Percentiles rank a stretch among this genome's conserved stretches.
These are phyloP conservation scores for Xylaria hypoxylon DNA, from an alignment of 2,329 filamentous ascomycete species.

Conservation along the genomic window DNA sequence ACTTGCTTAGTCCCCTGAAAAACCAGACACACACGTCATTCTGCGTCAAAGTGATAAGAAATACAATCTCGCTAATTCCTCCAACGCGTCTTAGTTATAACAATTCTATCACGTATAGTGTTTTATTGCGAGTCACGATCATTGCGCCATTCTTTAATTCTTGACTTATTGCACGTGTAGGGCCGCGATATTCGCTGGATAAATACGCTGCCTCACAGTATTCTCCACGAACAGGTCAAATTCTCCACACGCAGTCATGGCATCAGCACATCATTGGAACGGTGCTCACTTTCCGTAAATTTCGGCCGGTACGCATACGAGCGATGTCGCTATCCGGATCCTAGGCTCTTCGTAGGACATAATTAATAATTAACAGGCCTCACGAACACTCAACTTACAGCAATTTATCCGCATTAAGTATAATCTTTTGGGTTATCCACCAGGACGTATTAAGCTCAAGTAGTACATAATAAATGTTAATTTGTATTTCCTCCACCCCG, in stretches of 20 bases:
- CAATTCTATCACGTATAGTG: not conserved
- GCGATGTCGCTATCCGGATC: not conserved
- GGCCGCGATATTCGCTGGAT: conserved; percentile 10
- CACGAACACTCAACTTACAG: not conserved
- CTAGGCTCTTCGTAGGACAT: not conserved
- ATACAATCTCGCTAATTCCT: not conserved
- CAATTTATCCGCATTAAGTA: not conserved
- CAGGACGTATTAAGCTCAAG: not conserved
- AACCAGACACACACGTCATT: not conserved
- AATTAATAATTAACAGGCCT: not conserved
- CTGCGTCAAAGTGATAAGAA: not conserved
- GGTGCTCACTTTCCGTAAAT: not conserved
- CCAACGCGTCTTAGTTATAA: not conserved
- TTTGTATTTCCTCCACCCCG: too few relatives aligned
- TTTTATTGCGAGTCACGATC: not conserved
- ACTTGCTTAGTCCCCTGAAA: not conserved
- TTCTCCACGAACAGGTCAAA: not conserved
- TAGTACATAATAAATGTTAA: not conserved
- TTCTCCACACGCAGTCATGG: not conserved
- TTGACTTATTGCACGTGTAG: not conserved
- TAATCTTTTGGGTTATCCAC: not conserved
- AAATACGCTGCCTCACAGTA: conserved; percentile 19
- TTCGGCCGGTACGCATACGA: not conserved
- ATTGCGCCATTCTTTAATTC: not conserved
- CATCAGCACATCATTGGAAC: conserved; percentile 12